Evolutionary conservation across 2,329 filamentous ascomycete species (phyloP), one percentile per base, ranked within the genome.

Genomic region (Blastomyces emzantsi): DNA sequence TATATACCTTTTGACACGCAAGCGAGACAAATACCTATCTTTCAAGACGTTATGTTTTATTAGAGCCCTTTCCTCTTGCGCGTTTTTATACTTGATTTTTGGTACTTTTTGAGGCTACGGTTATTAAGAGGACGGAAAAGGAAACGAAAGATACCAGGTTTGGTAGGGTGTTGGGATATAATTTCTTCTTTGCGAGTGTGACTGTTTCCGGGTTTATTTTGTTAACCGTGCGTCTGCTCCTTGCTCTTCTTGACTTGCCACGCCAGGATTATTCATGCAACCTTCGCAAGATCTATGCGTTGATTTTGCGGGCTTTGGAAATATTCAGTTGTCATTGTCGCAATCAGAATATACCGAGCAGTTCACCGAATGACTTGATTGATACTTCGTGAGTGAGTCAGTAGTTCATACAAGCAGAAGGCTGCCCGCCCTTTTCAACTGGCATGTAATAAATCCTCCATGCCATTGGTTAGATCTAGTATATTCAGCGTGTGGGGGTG

Each of bases 81-180:
- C 25, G 11, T 39, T 36, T 55, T 36, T 56, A 39, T 30, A 56
- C 17, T 13, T 43, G 19, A 13, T 22, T 43, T 58, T 36, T 58
- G 22, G 13, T 30, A 4, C 13, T 7, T 28, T 17, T 43, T 36
- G 22, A 25, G 22, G 55, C 11, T 25, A 58, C 3, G 55, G n/a
- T 58, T 41, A 58, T 58, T 25, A 25, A 58, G 36, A 58, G 55
- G 43, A 25, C n/a, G 33, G 13, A 25, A 5, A 5, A 11, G 36
- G n/a, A 4, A 11, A 22, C 3, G n/a, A 17, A 41, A n/a, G 36
- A 58, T 25, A 41, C 15, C 25, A 13, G 33, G 55, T 25, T 43
- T 43, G 55, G 36, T 58, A 58, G 55, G 55, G 55, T 17, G 22
- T 58, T 43, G 39, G 36, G n/a, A 22, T 39, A 58, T 43, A 19